phyloP scores from a whole-genome alignment of 176 grass and related monocot species.

The Urochloa ruziziensis region DNA sequence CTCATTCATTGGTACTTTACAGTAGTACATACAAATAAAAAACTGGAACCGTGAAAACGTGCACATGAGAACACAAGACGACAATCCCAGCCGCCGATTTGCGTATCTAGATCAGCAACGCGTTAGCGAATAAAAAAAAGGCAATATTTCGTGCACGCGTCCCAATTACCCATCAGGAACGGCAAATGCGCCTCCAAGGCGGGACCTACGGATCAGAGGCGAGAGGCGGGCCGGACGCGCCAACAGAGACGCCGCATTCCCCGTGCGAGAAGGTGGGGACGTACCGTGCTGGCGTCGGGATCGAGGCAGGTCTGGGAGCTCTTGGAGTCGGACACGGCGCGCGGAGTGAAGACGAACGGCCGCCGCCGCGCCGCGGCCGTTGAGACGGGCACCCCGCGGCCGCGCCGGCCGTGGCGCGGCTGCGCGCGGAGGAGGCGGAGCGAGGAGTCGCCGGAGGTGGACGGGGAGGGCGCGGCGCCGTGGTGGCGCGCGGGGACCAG shows the following conservation, averaged over 20 bases:
- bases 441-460: slow-evolving; percentile 35
- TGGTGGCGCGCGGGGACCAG: slow-evolving; percentile 18
- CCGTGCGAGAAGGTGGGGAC: not conserved
- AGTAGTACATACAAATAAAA: slow-evolving; percentile 14
- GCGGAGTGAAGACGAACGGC: slow-evolving; percentile 61
- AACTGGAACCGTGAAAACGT: slow-evolving; percentile 7
- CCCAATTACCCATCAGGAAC: slow-evolving; percentile 30
- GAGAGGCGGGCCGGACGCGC: not conserved
- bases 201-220: slow-evolving; percentile 7
- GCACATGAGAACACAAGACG: slow-evolving; percentile 18
- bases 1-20: slow-evolving; percentile 6
- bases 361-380: not conserved
- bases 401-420: slow-evolving; percentile 13
- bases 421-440: slow-evolving; percentile 13
- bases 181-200: not conserved
- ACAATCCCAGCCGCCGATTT: slow-evolving; percentile 13
- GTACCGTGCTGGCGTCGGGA: slow-evolving; percentile 91
- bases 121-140: not conserved
- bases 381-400: not conserved
- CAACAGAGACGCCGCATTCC: slow-evolving; percentile 29
- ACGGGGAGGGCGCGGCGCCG: slow-evolving; percentile 28
- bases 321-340: slow-evolving; percentile 82
- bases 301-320: slow-evolving; percentile 95
- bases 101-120: slow-evolving; percentile 13
- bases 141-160: not conserved